phyloP scores from a whole-genome alignment of 2,329 filamentous ascomycete species.

The Fusarium albosuccineum region DNA sequence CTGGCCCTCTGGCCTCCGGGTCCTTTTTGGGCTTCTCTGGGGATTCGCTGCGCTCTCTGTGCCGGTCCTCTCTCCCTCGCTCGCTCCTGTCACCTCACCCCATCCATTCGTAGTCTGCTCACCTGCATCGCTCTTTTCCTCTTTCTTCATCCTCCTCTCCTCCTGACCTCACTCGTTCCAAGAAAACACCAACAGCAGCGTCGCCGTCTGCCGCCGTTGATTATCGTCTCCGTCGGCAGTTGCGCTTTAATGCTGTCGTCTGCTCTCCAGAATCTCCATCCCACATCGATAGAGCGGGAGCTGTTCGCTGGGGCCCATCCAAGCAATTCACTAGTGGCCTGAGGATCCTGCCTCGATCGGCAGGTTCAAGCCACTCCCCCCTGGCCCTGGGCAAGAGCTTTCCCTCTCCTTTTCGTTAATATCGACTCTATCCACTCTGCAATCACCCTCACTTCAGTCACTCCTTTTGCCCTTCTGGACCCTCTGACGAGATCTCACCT shows the following conservation, averaged over 20 bases:
- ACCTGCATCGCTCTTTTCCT: slow-evolving; percentile 36
- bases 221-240: slow-evolving; percentile 15
- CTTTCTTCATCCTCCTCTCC: slow-evolving; percentile 17
- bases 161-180: slow-evolving; percentile 6
- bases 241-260: slow-evolving; percentile 11
- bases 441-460: slow-evolving; percentile 57
- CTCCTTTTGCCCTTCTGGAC: slow-evolving; percentile 52
- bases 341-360: slow-evolving; percentile 52
- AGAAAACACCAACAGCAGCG: slow-evolving; percentile 15
- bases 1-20: slow-evolving; percentile 28
- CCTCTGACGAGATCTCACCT: slow-evolving; percentile 42
- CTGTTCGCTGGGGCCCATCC: slow-evolving; percentile 41
- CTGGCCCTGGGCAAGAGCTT: slow-evolving; percentile 47
- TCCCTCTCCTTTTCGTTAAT: slow-evolving; percentile 55
- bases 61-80: slow-evolving; percentile 20
- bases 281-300: slow-evolving; percentile 40
- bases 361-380: slow-evolving; percentile 51
- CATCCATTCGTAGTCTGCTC: slow-evolving; percentile 37
- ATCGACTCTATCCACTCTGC: slow-evolving; percentile 55
- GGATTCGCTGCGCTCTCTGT: slow-evolving; percentile 5
- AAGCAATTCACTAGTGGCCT: slow-evolving; percentile 48
- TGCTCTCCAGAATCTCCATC: slow-evolving; percentile 14
- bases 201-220: background rate
- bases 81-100: slow-evolving; percentile 39
- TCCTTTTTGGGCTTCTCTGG: slow-evolving; percentile 32